These are phyloP conservation scores for Heterobasidion annosum DNA, from an alignment of 1,284 basidiomycete species.

Conservation along the genomic window DNA sequence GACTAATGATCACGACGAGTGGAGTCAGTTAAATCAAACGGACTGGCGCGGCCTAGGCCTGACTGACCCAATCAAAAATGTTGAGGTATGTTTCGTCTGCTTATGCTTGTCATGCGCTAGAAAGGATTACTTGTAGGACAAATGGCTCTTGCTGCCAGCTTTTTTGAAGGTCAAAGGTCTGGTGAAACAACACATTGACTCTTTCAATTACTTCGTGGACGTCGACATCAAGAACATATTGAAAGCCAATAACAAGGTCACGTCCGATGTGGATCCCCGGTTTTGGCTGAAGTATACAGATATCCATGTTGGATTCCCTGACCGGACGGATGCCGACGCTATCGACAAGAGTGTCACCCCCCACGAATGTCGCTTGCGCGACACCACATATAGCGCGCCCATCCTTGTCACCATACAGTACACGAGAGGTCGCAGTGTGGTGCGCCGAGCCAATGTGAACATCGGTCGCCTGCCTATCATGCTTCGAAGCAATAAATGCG, in stretches of 20 bases:
- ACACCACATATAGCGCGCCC: slow-evolving; percentile 92
- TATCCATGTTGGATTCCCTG: slow-evolving; percentile 88
- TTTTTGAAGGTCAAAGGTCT: slow-evolving; percentile 95
- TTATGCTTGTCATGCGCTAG: background rate
- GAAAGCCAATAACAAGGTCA: slow-evolving; percentile 87
- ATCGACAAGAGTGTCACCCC: slow-evolving; percentile 87
- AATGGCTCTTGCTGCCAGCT: slow-evolving; percentile 93
- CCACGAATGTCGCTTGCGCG: slow-evolving; percentile 95
- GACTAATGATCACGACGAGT: slow-evolving; percentile 37
- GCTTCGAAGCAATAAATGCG: slow-evolving; percentile 93
- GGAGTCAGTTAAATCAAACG: slow-evolving; percentile 47
- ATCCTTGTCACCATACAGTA: slow-evolving; percentile 96
- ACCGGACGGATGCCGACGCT: slow-evolving; percentile 77
- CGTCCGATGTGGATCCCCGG: slow-evolving; percentile 94
- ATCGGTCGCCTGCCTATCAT: slow-evolving; percentile 96
- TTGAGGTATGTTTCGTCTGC: slow-evolving; percentile 46
- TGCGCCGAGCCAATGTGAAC: slow-evolving; percentile 76
- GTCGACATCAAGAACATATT: slow-evolving; percentile 97
- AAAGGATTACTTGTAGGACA: slow-evolving; percentile 54
- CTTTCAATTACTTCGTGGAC: slow-evolving; percentile 99
- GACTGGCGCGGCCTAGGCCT: slow-evolving; percentile 68
- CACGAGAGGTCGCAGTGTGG: slow-evolving; percentile 85
- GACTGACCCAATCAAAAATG: slow-evolving; percentile 70
- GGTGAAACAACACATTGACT: slow-evolving; percentile 99
- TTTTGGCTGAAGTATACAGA: slow-evolving; percentile 98